These are phyloP conservation scores for Termitomyces sp. DNA, from an alignment of 768 basidiomycete species.

Conservation along the genomic window DNA sequence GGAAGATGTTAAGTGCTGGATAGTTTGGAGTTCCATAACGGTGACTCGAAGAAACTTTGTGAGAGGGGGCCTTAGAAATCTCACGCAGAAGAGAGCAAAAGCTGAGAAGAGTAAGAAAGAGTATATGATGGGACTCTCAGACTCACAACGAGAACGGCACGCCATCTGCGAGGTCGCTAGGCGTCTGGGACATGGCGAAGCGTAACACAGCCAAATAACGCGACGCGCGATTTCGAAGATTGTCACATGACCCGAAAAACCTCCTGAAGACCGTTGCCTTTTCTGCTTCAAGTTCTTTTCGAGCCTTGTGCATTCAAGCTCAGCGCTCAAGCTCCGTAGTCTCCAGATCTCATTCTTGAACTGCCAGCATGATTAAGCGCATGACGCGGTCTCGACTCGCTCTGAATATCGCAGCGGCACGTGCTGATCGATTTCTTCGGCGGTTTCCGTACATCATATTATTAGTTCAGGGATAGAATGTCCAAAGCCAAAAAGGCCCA, in stretches of 20 bases:
- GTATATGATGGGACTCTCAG: background rate
- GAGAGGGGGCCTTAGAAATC: constrained; percentile 32
- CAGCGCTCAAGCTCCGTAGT: no score
- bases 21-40: constrained; percentile 19
- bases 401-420: no score
- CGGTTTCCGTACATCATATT: no score
- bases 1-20: constrained; percentile 36
- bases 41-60: constrained; percentile 18
- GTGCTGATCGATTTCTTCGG: no score
- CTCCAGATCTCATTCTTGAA: no score
- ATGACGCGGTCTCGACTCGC: no score
- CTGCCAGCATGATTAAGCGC: no score
- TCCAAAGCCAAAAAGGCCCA: no score
- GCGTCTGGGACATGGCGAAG: constrained; percentile 11
- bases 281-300: no score
- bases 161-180: constrained; percentile 9
- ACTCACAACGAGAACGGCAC: constrained; percentile 27
- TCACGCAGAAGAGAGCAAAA: constrained; percentile 46
- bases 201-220: constrained; percentile 6
- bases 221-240: background rate
- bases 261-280: no score
- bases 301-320: no score
- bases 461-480: no score
- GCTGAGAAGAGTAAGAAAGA: constrained; percentile 23
- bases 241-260: background rate